Base-by-base conservation (phyloP, 495 filamentous ascomycete species). In the Hyaloscypha bicolor region DNA sequence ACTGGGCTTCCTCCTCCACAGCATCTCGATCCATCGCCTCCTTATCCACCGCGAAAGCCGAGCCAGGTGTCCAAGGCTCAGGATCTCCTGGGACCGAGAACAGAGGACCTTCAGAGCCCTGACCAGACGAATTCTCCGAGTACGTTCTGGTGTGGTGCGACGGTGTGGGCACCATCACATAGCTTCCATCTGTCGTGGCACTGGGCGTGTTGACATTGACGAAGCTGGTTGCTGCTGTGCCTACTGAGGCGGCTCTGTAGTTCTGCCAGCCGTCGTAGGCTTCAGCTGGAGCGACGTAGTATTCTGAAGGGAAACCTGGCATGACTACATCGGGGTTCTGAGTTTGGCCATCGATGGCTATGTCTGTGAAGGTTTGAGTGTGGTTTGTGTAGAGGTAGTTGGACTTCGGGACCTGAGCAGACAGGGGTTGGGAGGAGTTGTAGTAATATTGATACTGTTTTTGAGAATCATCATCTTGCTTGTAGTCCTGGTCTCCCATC, bases 1-100 rank as follows among this genome's bases (percentile, higher is more conserved):
- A 21, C 35, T 22, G 19, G 16, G 4, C 29, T 9, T 69, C 67
- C 6, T 59, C 62, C 30, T 63, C 60, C 58, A 67, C 21, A 55
- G 32, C 30, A 1, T 65, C 62, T 48, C 42, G 3, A 14, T 59
- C 60, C 65, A 67, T 48, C 25, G 21, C 42, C 35, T 69, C 67
- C 3, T 22, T 35, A 59, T 60, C 55, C 25, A 60, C 61, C 2
- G 55, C 56, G n/a, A 32, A 52, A 19, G 32, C 66, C 2, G 59
- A 55, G 60, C 12, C 37, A 8, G 55, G n/a, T 33, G 19, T 29
- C 58, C 51, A 61, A 8, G 33, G 35, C 4, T 53, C 66, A 16
- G 22, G 29, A 14, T 64, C 60, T 51, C 31, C 37, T 5, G 60
- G 60, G 21, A 53, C n/a, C 3, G 60, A 64, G 31, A 30, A 68